A percentile compares a stretch with the other conserved stretches of the same genome.
These are phyloP conservation scores for Lenwebbia sp. DNA, from an alignment of 345 rosid species.

Conservation along the genomic window DNA sequence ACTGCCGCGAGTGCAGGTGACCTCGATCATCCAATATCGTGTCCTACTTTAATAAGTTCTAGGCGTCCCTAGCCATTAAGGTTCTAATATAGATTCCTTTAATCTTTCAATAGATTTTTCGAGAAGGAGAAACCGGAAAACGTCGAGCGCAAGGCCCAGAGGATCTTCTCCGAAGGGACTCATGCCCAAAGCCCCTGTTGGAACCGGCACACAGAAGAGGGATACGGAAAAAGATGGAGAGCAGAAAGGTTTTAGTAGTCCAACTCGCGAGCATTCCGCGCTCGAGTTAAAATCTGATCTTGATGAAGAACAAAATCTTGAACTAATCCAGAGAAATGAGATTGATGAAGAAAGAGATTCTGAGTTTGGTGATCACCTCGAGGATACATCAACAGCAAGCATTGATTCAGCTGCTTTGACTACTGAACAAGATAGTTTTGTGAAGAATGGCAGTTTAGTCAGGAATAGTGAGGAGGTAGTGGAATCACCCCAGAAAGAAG, in stretches of 20 bases:
- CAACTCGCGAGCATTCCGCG: slow-evolving; percentile 10
- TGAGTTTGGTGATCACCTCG: slow-evolving; percentile 3
- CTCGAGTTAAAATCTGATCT: slow-evolving; percentile 11
- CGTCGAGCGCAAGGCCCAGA: slow-evolving; percentile 31
- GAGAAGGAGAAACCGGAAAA: slow-evolving; percentile 43
- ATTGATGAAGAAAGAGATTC: slow-evolving; percentile 12
- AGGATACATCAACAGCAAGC: slow-evolving; percentile 4
- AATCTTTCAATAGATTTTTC: slow-evolving; percentile 44
- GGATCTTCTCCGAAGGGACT: slow-evolving; percentile 42
- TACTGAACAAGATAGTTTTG: neutral
- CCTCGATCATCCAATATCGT: neutral
- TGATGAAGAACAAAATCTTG: slow-evolving; percentile 21
- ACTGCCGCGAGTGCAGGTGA: slow-evolving; percentile 16
- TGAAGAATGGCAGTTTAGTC: slow-evolving; percentile 23
- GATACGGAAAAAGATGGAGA: slow-evolving; percentile 27
- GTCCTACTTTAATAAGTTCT: neutral
- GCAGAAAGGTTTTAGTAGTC: slow-evolving; percentile 20
- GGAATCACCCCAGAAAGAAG: neutral
- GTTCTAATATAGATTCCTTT: neutral
- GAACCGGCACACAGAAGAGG: slow-evolving; percentile 35
- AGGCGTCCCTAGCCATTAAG: neutral
- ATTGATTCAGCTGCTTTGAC: neutral
- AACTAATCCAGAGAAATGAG: slow-evolving; percentile 5
- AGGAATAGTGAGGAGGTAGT: slow-evolving; percentile 7
- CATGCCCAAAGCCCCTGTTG: slow-evolving; percentile 26